phyloP scores from a whole-genome alignment of 2,329 filamentous ascomycete genomes.

The Epicoccum sorghinum region DNA sequence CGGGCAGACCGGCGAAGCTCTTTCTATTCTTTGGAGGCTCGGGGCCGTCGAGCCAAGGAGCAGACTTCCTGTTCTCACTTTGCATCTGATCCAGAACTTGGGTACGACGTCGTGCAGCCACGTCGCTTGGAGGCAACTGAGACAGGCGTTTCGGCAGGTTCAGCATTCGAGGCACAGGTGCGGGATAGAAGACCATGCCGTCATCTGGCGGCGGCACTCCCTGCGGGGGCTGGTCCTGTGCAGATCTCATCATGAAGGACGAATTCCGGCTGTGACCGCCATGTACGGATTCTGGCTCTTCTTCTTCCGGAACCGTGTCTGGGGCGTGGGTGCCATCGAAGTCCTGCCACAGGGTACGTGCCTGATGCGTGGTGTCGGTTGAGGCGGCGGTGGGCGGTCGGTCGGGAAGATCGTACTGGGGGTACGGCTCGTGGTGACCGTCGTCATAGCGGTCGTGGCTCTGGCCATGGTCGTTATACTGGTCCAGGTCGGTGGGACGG shows the following conservation, averaged over 20 bases:
- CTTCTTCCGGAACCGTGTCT: constrained; percentile 50
- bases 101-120: constrained; percentile 73
- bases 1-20: constrained; percentile 67
- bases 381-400: constrained; percentile 62
- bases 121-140: constrained; percentile 67
- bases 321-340: constrained; percentile 82
- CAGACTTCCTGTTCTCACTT: constrained; percentile 59
- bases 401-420: constrained; percentile 43
- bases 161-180: constrained; percentile 90
- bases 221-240: constrained; percentile 26
- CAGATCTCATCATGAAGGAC: constrained; percentile 54
- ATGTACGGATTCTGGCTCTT: constrained; percentile 30
- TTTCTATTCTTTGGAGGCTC: constrained; percentile 38
- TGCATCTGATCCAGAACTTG: constrained; percentile 72
- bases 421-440: constrained; percentile 3
- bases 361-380: constrained; percentile 68
- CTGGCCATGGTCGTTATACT: constrained; percentile 2
- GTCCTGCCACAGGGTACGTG: constrained; percentile 72
- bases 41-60: constrained; percentile 30
- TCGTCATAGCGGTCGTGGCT: constrained; percentile 9
- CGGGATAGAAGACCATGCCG: constrained; percentile 92
- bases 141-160: constrained; percentile 90
- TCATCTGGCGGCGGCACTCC: constrained; percentile 66
- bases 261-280: constrained; percentile 35
- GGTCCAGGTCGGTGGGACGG: background rate